Evolutionary conservation across 441 rosid species (phyloP), one percentile per base, ranked within the genome.

Genomic region (Rhodomyrtus psidioides): DNA sequence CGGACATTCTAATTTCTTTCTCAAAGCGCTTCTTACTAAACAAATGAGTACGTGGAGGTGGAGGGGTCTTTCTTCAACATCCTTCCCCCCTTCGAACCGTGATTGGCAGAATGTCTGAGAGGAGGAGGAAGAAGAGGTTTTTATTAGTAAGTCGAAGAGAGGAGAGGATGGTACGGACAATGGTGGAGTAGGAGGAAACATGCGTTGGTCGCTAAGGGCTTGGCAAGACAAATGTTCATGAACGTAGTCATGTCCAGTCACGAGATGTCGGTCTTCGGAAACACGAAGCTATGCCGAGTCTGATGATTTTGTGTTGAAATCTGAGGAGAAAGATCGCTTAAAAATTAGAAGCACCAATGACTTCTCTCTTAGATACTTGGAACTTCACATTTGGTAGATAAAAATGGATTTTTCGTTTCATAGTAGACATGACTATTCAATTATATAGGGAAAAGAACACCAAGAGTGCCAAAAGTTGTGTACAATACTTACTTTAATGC

Each of bases 21-120:
- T 82, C 21, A 57, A 49, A 83, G 3, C 42, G 42, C 30, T 14
- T 55, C 26, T 39, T 26, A 53, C 82, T 75, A 84, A 84, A 84
- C 53, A 84, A 34, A 55, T 59, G 87, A 74, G 83, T 9, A 53
- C 23, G 88, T 90, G 91, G 92, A 90, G 88, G 82, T 34, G 34
- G n/a, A 42, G 44, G 83, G n/a, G 49, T 60, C 34, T 86, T 55
- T 90, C 91, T 88, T n/a, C 83, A 28, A 88, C 90, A 90, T 91
- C 91, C 91, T 83, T 75, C 82, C 89, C 87, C 79, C 86, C 79
- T 88, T 62, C n/a, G 60, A 74, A 75, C 76, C 76, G 34, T 75
- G 27, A 53, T 19, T 74, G 26, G 56, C 54, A 54, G 85, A 88
- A 53, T 85, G 86, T 83, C 70, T 82, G 27, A 27, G 58, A 56